Base-by-base conservation (phyloP, 176 grass and related monocot genomes). In the Rhynchospora pubera region DNA sequence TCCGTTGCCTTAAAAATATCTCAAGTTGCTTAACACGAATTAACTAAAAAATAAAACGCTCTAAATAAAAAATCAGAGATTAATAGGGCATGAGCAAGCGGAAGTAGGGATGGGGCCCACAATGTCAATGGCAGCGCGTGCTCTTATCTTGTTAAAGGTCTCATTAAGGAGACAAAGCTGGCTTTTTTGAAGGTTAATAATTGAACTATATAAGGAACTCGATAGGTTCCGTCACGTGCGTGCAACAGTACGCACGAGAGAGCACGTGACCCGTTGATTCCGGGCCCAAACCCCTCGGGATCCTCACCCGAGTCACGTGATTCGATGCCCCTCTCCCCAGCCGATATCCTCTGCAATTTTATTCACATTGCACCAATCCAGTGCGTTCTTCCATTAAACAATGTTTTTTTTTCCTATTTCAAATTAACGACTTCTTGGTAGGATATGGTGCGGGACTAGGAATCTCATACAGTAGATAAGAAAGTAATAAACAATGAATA, bases 231-330 rank as follows among this genome's bases (percentile, higher is more conserved):
- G 60, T 93, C 93, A 91, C 93, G 91, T 93, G 84, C 46, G 48
- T 34, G 82, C 30, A 86, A 73, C 65, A 90, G 85, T 67, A 74
- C 52, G 92, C 94, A 91, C 92, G 88, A 88, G 85, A 48, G 30
- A 47, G 78, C 95, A 98, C 89, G 96, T 93, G 90, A 80, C 71
- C 56, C 80, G 67, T 81, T 76, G 85, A 87, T 91, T 91, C 85
- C 90, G 60, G 83, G 76, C 79, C 65, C 83, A 42, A 5, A 16
- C 32, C 39, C 66, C 61, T 21, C 92, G 96, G 91, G 94, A 93
- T 87, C 93, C 86, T 87, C 88, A 85, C 83, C 15, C 84, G 2
- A 1, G 43, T 92, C 97, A 91, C 91, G 89, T 99, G 97, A 99
- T 89, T 88, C 87, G 87, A 94, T 93, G 87, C 88, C 85, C 67